Evolutionary conservation across 1,139 yeast genomes (phyloP), one percentile per base, ranked within the genome.

Genomic region (Sugiyamaella grinbergsii): DNA sequence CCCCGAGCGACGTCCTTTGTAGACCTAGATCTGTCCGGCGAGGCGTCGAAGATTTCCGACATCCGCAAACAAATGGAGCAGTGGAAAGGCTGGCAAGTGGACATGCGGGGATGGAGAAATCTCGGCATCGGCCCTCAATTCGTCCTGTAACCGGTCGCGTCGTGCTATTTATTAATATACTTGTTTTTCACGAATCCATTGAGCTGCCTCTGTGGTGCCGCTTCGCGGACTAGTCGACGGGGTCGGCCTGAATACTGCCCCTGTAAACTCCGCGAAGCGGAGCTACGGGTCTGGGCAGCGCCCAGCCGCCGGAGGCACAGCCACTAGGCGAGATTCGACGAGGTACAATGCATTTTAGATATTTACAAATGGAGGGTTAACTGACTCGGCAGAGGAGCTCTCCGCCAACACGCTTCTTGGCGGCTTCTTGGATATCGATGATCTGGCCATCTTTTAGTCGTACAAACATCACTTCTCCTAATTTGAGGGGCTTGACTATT

Each of bases 21-120:
- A 10, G 71, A 67, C 36, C 66, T 69, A 15, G 72, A 68, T 29
- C 58, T 68, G 24, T 66, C 63, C 47, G 67, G 70, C 11, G 71
- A 67, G 45, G 62, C 66, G 10, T 54, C 62, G 32, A 56, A 58
- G 40, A 60, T 67, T 38, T 54, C 63, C 28, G 60, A 61, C 31
- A 59, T 62, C 43, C 57, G 64, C 11, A 60, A 62, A 49, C 65
- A 64, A 32, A 63, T 79, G 64, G 71, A 67, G 68, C 78, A 81
- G 56, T 90, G 95, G 95, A 81, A 82, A 59, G 83, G 82, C 37
- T 90, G 94, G 93, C 89, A 85, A 63, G 79, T 88, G 3, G 95
- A 90, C 62, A 86, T 90, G 95, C 76, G 88, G 19, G 64, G 68
- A 22, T 90, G 97, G 97, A 76, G 84, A 63, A 74, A 79, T 45